Evolutionary conservation across 2,329 filamentous ascomycete genomes (phyloP).

Genomic region (Arthroderma sp.): DNA sequence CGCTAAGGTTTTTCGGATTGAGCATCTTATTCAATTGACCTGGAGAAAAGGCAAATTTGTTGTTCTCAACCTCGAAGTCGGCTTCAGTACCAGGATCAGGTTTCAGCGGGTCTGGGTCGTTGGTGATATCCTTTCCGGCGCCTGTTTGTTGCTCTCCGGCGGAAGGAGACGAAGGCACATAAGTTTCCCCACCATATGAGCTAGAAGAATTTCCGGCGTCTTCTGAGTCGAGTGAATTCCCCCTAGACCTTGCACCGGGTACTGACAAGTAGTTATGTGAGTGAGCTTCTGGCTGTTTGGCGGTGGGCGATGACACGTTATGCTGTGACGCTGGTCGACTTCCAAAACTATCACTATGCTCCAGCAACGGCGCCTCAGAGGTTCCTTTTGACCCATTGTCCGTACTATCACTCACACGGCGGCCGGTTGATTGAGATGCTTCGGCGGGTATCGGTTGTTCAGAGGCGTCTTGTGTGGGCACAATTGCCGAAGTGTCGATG

Average conservation of each 20-base stretch:
- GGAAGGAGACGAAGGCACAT: conserved; percentile 32
- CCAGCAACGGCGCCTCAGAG: neutral
- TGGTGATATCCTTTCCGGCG: conserved; percentile 39
- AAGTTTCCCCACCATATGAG: conserved; percentile 42
- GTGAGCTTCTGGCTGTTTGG: conserved; percentile 38
- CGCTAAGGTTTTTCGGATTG: conserved; percentile 64
- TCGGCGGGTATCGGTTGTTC: neutral
- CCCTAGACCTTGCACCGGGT: conserved; percentile 48
- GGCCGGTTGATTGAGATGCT: neutral
- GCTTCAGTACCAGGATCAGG: conserved; percentile 60
- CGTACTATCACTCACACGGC: neutral
- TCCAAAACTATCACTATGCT: conserved; percentile 20
- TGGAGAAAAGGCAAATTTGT: conserved; percentile 59
- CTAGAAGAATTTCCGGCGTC: conserved; percentile 41
- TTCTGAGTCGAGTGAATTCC: conserved; percentile 52
- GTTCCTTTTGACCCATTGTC: neutral
- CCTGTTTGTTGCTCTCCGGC: conserved; percentile 27
- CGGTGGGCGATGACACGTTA: conserved; percentile 51
- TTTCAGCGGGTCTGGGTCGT: conserved; percentile 48
- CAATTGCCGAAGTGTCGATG: conserved; percentile 41
- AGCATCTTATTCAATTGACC: conserved; percentile 64
- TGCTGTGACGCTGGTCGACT: conserved; percentile 54
- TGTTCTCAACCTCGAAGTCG: conserved; percentile 54
- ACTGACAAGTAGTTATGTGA: conserved; percentile 48
- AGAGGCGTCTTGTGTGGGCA: neutral